A percentile compares a stretch with the other conserved stretches of the same genome.
These are phyloP conservation scores for Trametes polyzona DNA, from an alignment of 1,284 basidiomycete genomes.

Conservation along the genomic window DNA sequence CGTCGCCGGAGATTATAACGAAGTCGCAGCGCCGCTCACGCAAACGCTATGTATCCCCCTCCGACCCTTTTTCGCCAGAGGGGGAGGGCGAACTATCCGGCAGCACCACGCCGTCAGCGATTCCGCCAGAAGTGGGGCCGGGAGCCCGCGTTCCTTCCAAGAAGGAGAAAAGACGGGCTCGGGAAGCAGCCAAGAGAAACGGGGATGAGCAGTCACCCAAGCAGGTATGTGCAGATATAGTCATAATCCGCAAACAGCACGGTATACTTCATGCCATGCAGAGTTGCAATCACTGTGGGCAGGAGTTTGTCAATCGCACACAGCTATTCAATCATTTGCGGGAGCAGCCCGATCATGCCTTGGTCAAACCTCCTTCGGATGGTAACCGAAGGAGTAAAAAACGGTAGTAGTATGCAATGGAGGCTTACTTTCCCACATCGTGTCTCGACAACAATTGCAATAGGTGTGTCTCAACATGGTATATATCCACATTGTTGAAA, in stretches of 20 bases:
- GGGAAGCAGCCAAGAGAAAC: slow-evolving; percentile 78
- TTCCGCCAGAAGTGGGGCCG: background rate
- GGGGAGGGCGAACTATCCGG: background rate
- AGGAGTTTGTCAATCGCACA: slow-evolving; percentile 71
- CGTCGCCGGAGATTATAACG: slow-evolving; percentile 26
- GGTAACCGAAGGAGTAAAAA: background rate
- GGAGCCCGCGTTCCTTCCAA: slow-evolving; percentile 62
- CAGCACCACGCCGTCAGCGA: background rate
- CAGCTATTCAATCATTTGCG: slow-evolving; percentile 83
- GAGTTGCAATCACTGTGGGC: slow-evolving; percentile 78
- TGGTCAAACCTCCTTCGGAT: slow-evolving; percentile 41
- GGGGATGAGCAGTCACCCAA: slow-evolving; percentile 41
- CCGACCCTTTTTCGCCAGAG: background rate
- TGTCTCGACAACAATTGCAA: too few relatives aligned
- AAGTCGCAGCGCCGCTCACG: slow-evolving; percentile 23
- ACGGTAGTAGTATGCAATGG: too few relatives aligned
- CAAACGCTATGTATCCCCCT: slow-evolving; percentile 2
- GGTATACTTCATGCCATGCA: background rate
- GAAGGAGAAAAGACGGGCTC: slow-evolving; percentile 77
- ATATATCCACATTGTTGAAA: too few relatives aligned
- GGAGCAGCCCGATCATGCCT: slow-evolving; percentile 70
- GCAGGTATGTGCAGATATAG: slow-evolving; percentile 17
- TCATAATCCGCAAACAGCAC: background rate
- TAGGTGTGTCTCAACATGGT: too few relatives aligned
- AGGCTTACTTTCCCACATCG: too few relatives aligned